Percentiles rank a stretch among this genome's conserved stretches.
Conservation (phyloP, 257 asterid species). For the Agastache rugosa region DNA sequence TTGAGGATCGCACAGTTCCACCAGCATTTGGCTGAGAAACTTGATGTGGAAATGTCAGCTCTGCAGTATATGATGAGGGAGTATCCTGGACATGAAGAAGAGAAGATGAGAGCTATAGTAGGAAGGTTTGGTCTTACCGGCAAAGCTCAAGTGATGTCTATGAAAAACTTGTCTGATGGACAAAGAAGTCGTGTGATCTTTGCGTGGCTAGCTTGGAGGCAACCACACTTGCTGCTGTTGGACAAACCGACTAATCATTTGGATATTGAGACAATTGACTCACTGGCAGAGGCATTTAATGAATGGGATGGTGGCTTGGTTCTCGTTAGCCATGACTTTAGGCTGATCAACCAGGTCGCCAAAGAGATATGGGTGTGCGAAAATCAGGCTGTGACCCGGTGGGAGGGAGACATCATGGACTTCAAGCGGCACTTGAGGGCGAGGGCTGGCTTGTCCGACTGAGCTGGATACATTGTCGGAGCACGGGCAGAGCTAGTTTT, state of each 20-base stretch:
- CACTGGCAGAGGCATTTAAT: constrained; percentile 92
- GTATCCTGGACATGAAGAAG: constrained; percentile 93
- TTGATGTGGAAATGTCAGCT: constrained; percentile 83
- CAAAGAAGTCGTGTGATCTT: constrained; percentile 88
- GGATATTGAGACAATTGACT: constrained; percentile 96
- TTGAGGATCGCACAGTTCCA: constrained; percentile 89
- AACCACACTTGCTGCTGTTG: constrained; percentile 83
- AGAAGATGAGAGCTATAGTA: constrained; percentile 87
- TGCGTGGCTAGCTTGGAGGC: constrained; percentile 96
- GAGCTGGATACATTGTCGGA: neutral
- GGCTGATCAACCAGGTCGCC: constrained; percentile 99
- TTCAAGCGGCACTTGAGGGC: constrained; percentile 83
- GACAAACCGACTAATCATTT: constrained; percentile 98
- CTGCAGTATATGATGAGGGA: constrained; percentile 75
- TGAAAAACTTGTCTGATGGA: constrained; percentile 90
- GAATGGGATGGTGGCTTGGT: constrained; percentile 99
- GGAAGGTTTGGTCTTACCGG: constrained; percentile 92
- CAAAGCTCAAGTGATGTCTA: constrained; percentile 96
- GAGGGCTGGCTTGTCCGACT: constrained; percentile 67
- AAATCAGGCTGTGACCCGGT: constrained; percentile 77
- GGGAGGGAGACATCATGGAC: constrained; percentile 95
- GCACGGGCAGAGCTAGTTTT: constrained; percentile 17
- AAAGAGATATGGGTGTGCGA: constrained; percentile 98
- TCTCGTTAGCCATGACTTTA: constrained; percentile 94
- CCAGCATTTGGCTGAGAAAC: constrained; percentile 92